Conservation (phyloP, 371 early-diverging fungal species). For the Choanephora cucurbitarum region DNA sequence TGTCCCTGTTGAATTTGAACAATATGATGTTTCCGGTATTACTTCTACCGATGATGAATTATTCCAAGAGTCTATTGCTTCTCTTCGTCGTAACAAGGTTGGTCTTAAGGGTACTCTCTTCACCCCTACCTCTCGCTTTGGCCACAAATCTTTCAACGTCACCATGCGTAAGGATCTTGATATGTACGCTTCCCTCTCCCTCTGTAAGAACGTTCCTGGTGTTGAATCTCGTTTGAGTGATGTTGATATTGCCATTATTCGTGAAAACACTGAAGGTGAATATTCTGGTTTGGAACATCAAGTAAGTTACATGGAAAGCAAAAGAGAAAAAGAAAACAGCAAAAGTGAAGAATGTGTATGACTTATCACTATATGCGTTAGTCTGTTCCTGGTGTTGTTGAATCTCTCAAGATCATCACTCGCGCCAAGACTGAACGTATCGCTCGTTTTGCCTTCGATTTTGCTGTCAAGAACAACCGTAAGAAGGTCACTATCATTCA, state of each 20-base stretch:
- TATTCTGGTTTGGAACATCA: constrained; percentile 98
- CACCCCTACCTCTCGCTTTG: constrained; percentile 87
- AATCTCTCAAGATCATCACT: constrained; percentile 96
- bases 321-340: not conserved
- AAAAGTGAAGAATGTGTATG: not conserved
- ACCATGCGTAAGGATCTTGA: constrained; percentile 95
- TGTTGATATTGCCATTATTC: constrained; percentile 95
- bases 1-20: constrained; percentile 94
- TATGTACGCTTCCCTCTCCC: constrained; percentile 91
- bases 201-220: constrained; percentile 86
- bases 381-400: constrained; percentile 96
- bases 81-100: constrained; percentile 91
- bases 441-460: constrained; percentile 97
- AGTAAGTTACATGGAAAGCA: constrained; percentile 13
- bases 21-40: constrained; percentile 91
- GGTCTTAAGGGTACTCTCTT: constrained; percentile 96
- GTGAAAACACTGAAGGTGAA: constrained; percentile 99
- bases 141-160: constrained; percentile 93
- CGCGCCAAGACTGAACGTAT: constrained; percentile 95
- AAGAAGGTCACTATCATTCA: constrained; percentile 98
- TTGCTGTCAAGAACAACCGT: constrained; percentile 91
- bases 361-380: constrained; percentile 1
- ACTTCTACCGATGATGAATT: constrained; percentile 70
- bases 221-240: constrained; percentile 80
- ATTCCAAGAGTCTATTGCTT: constrained; percentile 86